Evolutionary conservation across 768 basidiomycete genomes (phyloP).

Genomic region (Erythrobasidium yunnanense): DNA sequence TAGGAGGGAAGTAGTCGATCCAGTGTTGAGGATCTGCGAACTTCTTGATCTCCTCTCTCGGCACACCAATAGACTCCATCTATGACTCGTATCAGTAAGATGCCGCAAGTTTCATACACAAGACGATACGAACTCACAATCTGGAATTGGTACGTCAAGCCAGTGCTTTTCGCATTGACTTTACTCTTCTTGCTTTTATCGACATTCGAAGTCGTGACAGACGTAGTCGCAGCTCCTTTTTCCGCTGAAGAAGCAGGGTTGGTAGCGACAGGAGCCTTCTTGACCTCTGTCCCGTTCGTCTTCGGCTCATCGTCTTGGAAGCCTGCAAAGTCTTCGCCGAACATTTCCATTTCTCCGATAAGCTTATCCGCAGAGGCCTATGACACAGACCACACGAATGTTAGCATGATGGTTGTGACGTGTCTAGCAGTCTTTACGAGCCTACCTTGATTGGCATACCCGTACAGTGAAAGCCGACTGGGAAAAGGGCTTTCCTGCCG

Average conservation of each 20-base stretch:
- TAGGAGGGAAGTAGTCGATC: slow-evolving; percentile 89
- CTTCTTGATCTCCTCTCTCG: slow-evolving; percentile 78
- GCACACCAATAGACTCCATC: slow-evolving; percentile 50
- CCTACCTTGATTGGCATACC: slow-evolving; percentile 98
- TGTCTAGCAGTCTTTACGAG: slow-evolving; percentile 38
- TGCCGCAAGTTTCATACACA: too few relatives aligned
- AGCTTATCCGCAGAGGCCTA: slow-evolving; percentile 97
- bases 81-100: not conserved
- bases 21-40: slow-evolving; percentile 93
- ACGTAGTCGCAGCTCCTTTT: slow-evolving; percentile 43
- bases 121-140: slow-evolving; percentile 55
- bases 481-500: slow-evolving; percentile 87
- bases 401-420: too few relatives aligned
- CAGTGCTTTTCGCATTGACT: slow-evolving; percentile 80
- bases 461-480: slow-evolving; percentile 95
- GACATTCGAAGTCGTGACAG: slow-evolving; percentile 39
- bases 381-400: not conserved
- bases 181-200: slow-evolving; percentile 94
- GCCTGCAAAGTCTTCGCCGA: slow-evolving; percentile 75
- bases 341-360: slow-evolving; percentile 90
- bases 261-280: slow-evolving; percentile 36
- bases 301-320: slow-evolving; percentile 46
- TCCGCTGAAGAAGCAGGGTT: slow-evolving; percentile 42
- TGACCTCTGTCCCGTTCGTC: slow-evolving; percentile 42
- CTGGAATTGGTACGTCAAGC: slow-evolving; percentile 93